Evolutionary conservation across 805 yeast species (phyloP), one percentile per base, ranked within the genome.

Genomic region (Wickerhamomyces bisporus): DNA sequence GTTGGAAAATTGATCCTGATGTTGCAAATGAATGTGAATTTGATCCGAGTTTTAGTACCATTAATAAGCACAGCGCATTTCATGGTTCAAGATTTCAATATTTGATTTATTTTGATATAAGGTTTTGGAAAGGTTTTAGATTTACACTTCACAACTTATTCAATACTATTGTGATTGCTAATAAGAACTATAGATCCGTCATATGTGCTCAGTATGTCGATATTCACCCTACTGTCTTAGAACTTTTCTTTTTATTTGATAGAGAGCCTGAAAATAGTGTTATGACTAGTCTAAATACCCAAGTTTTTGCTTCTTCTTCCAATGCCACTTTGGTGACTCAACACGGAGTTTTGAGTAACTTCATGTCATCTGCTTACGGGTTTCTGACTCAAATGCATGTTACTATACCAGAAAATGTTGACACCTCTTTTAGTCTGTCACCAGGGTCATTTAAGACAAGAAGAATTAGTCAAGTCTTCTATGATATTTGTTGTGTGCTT

Each of bases 191-290:
- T 54, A 80, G 79, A 51, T 57, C 70, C 23, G 55, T 80, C n/a
- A 63, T 84, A 29, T 79, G 83, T n/a, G 72, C 75, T 28, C 91
- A 87, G 49, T 88, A 87, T 52, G 83, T 87, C 30, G 94, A 87
- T 48, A 66, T 87, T 0, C 91, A 91, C 56, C 89, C 94, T 0
- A 70, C 75, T 8, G 61, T 86, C 13, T 77, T 84, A 1, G 86
- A 86, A 44, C 66, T 82, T 65, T 85, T 80, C 48, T 67, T 85
- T 33, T 62, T 72, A 0, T 62, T 73, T 34, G 96, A 87, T 48
- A 67, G 88, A 35, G 95, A 86, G 45, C 91, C 94, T 0, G 95
- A 87, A 47, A 64, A 71, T 46, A 83, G 85, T 24, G 68, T 81
- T n/a, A 71, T 86, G 70, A 70, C 80, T 13, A 70, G 77, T 16